phyloP scores from a whole-genome alignment of 2,329 filamentous ascomycete genomes.

The Claviceps maximensis region DNA sequence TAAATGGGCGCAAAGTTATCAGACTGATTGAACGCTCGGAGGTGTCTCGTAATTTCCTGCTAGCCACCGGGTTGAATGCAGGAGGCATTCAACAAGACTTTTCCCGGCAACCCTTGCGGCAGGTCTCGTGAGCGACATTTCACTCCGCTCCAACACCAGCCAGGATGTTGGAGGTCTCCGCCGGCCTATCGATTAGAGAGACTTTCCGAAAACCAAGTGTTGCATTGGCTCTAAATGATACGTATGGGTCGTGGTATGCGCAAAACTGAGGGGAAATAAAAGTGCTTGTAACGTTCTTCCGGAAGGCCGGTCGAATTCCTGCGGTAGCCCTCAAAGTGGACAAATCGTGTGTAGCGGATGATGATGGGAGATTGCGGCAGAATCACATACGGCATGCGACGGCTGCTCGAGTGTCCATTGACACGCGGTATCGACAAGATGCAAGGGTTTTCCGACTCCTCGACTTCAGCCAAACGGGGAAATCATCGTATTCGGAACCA shows the following conservation, averaged over 20 bases:
- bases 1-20: not conserved
- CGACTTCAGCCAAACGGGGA: no score
- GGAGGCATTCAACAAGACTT: not conserved
- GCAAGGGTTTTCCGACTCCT: no score
- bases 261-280: not conserved
- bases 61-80: not conserved
- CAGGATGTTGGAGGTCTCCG: not conserved
- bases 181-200: not conserved
- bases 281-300: not conserved
- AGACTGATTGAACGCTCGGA: not conserved
- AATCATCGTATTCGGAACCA: no score
- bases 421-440: no score
- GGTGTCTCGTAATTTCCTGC: not conserved
- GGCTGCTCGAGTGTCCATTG: no score
- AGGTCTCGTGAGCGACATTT: not conserved
- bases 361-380: no score
- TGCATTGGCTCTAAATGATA: not conserved
- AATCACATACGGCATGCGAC: no score
- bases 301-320: no score
- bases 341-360: no score
- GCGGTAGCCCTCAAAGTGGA: no score
- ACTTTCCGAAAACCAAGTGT: not conserved
- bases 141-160: not conserved
- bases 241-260: not conserved
- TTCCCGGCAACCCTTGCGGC: not conserved